Evolutionary conservation across 2,329 filamentous ascomycete genomes (phyloP), one percentile per base, ranked within the genome.

Genomic region (Cordyceps cicadae): DNA sequence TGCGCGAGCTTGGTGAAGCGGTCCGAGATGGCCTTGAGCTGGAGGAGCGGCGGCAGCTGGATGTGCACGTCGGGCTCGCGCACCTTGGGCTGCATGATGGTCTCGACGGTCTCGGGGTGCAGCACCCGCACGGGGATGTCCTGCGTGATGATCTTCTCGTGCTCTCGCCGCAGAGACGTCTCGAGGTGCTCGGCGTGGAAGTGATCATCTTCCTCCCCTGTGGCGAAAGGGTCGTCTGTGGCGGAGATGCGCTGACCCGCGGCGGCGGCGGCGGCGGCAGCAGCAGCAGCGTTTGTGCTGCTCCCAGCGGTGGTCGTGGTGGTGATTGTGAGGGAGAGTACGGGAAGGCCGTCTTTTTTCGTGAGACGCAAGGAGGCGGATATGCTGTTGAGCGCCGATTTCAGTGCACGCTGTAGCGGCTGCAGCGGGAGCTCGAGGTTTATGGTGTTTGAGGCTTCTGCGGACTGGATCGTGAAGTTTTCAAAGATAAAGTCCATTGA

Each of bases 111-210:
- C 57, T 88, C 85, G 2, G 90, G 87, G 62, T 90, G 86, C 11
- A 99, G 82, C 1, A 99, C 92, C 19, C 92, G 87, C 49, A 97
- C 88, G n/a, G 94, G 94, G 45, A 99, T 89, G 74, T 97, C 92
- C 70, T 99, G 94, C 0, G 92, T 96, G 69, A 99, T 89, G 67
- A 95, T 82, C 64, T 94, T 96, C 72, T 97, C 92, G 67, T 91
- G 87, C 69, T 93, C 90, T 61, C 88, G 81, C 49, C 79, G 76
- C 26, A 84, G 80, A 66, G 70, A 83, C 65, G 77, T 84, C 71
- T 81, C 84, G 26, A 86, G 74, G 32, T 83, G 74, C 61, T 79
- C 76, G 49, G 76, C 75, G 62, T 76, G 71, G 66, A 80, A 81
- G 34, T 77, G 72, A 60, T 77, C 75, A 8, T 80, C 80, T 54